These are phyloP conservation scores for Chenopodium quinoa DNA, from an alignment of 148 eudicot species.

Conservation along the genomic window DNA sequence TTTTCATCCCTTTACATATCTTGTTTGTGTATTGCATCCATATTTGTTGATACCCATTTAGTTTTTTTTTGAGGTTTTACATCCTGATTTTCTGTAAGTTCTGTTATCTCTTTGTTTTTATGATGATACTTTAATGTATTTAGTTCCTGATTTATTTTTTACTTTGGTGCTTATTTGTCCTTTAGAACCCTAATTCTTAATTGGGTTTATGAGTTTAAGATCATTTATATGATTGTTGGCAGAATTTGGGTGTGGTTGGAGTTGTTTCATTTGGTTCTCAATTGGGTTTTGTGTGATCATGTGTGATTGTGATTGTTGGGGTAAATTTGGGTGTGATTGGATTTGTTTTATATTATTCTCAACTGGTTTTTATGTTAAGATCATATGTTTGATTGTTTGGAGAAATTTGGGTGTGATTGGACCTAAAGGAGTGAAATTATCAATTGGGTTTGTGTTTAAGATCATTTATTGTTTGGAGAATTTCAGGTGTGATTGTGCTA, in stretches of 20 bases:
- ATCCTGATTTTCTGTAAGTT: conserved; percentile 17
- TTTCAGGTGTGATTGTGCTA: neutral
- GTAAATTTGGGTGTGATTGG: neutral
- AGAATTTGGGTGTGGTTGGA: conserved; percentile 5
- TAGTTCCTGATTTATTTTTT: conserved; percentile 1
- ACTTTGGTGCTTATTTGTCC: neutral
- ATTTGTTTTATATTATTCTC: neutral
- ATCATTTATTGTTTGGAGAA: neutral
- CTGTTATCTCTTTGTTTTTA: neutral
- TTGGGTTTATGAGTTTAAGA: conserved; percentile 13
- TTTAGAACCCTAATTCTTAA: neutral
- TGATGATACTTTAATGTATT: neutral
- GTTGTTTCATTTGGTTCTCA: neutral
- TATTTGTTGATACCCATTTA: conserved; percentile 26
- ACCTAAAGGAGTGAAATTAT: too few relatives aligned
- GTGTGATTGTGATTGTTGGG: conserved; percentile 4
- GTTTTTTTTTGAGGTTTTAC: conserved; percentile 15
- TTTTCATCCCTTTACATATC: conserved; percentile 12
- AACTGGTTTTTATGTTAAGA: neutral
- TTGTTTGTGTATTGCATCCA: conserved; percentile 11
- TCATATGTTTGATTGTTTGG: conserved; percentile 7
- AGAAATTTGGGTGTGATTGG: neutral
- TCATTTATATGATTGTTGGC: conserved; percentile 3
- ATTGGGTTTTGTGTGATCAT: neutral
- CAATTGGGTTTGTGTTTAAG: conserved; percentile 5